A percentile compares a stretch with the other conserved stretches of the same genome.
Evolutionary conservation across 805 yeast species (phyloP).

Genomic region (Schwanniomyces occidentalis): DNA sequence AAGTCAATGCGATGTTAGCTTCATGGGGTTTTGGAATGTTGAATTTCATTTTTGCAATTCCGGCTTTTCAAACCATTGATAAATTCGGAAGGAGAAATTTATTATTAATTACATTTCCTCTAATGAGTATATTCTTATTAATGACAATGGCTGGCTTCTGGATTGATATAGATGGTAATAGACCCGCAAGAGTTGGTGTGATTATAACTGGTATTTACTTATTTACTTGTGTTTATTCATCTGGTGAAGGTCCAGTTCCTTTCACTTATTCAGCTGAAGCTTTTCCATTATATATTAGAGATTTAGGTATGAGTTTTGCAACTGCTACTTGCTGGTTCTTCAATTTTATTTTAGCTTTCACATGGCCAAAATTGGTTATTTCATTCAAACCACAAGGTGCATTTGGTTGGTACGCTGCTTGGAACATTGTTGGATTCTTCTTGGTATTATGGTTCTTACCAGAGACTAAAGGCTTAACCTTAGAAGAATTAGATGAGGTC

Average conservation of each 20-base stretch:
- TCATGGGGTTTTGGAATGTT: slow-evolving; percentile 81
- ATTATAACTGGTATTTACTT: slow-evolving; percentile 60
- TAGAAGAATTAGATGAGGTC: slow-evolving; percentile 76
- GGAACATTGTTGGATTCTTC: slow-evolving; percentile 67
- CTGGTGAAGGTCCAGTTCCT: slow-evolving; percentile 84
- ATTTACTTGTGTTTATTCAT: slow-evolving; percentile 68
- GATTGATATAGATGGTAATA: slow-evolving; percentile 28
- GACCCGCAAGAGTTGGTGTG: slow-evolving; percentile 49
- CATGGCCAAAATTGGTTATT: slow-evolving; percentile 76
- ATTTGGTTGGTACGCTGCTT: slow-evolving; percentile 82
- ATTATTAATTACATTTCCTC: slow-evolving; percentile 57
- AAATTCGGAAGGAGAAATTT: slow-evolving; percentile 64
- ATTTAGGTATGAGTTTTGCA: slow-evolving; percentile 72
- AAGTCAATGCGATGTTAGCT: slow-evolving; percentile 62
- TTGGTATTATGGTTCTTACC: slow-evolving; percentile 52
- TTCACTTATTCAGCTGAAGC: slow-evolving; percentile 81
- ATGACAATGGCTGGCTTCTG: slow-evolving; percentile 68
- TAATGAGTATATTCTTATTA: slow-evolving; percentile 53
- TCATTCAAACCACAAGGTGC: slow-evolving; percentile 77
- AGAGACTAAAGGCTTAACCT: slow-evolving; percentile 52
- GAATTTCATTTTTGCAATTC: slow-evolving; percentile 72
- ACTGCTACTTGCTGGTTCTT: slow-evolving; percentile 70
- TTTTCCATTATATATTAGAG: slow-evolving; percentile 71
- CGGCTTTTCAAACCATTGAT: slow-evolving; percentile 74
- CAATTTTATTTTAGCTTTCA: slow-evolving; percentile 61